Conservation (phyloP, 805 yeast genomes). For the Saccharomycopsis fibuligera region DNA sequence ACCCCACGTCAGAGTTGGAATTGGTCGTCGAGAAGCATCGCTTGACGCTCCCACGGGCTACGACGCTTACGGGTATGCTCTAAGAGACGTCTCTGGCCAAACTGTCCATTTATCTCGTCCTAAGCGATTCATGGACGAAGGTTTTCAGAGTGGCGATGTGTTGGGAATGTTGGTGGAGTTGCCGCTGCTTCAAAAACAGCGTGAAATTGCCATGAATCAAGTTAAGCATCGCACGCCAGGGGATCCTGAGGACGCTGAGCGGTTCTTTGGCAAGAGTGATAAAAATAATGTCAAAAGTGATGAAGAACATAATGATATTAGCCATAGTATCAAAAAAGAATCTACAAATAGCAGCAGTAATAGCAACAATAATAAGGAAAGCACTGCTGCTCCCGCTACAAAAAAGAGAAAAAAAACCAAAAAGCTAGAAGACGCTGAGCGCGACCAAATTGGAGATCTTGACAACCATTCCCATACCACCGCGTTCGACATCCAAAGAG, state of each 20-base stretch:
- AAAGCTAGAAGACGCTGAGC: constrained; percentile 13
- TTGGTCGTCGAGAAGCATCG: constrained; percentile 80
- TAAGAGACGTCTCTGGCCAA: constrained; percentile 74
- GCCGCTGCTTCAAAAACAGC: constrained; percentile 48
- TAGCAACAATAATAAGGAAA: background rate
- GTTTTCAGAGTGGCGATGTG: constrained; percentile 70
- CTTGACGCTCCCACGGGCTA: constrained; percentile 94
- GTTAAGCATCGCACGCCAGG: constrained; percentile 28
- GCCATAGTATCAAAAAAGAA: too few species aligned
- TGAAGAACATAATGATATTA: too few species aligned
- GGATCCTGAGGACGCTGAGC: constrained; percentile 21
- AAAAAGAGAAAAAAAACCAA: constrained; percentile 16
- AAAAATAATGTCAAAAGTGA: background rate
- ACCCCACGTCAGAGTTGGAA: constrained; percentile 73
- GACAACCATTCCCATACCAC: constrained; percentile 23
- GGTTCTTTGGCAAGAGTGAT: constrained; percentile 22
- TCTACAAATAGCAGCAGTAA: background rate
- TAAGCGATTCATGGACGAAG: constrained; percentile 40
- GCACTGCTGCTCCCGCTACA: constrained; percentile 9
- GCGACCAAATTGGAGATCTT: constrained; percentile 12
- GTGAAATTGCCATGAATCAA: constrained; percentile 34
- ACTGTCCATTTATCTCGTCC: constrained; percentile 72
- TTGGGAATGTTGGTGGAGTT: constrained; percentile 71
- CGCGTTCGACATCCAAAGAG: constrained; percentile 55
- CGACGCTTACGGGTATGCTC: constrained; percentile 90